phyloP scores from a whole-genome alignment of 2,329 filamentous ascomycete species.

The Talaromyces sp. region DNA sequence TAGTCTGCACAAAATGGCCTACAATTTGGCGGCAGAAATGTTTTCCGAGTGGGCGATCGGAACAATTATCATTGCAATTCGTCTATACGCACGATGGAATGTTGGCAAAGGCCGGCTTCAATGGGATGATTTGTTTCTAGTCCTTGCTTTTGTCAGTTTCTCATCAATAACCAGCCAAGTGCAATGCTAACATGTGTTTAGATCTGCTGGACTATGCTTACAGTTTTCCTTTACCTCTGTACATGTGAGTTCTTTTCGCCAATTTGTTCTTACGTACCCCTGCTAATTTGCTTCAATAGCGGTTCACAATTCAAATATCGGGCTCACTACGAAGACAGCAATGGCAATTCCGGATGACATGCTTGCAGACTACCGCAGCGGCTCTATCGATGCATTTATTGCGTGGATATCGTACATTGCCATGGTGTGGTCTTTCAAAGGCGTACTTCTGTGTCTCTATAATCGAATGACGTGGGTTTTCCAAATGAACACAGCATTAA shows the following conservation, averaged over 20 bases:
- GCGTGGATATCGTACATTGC: conserved; percentile 24
- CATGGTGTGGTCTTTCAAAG: conserved; percentile 23
- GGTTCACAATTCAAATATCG: conserved; percentile 18
- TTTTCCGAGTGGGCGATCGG: conserved; percentile 23
- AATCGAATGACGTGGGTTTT: conserved; percentile 19
- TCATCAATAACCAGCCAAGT: neutral
- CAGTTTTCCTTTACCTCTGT: conserved; percentile 18
- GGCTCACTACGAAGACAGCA: conserved; percentile 11
- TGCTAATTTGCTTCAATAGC: neutral
- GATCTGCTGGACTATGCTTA: conserved; percentile 22
- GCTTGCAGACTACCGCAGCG: conserved; percentile 1
- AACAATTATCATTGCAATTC: conserved; percentile 15
- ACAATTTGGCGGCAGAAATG: conserved; percentile 22
- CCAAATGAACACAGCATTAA: too few relatives aligned
- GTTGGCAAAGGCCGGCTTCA: conserved; percentile 14
- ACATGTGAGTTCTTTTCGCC: conserved; percentile 5
- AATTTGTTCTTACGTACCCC: neutral
- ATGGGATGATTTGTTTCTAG: conserved; percentile 21
- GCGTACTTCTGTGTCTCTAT: conserved; percentile 21
- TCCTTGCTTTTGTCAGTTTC: conserved; percentile 11
- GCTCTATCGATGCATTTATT: conserved; percentile 19
- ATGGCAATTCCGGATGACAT: conserved; percentile 13
- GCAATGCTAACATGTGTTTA: neutral
- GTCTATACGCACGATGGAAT: conserved; percentile 22
- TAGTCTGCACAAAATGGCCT: conserved; percentile 8